Conservation (phyloP, 169 alveolate species). For the Cryptosporidium viatorum region DNA sequence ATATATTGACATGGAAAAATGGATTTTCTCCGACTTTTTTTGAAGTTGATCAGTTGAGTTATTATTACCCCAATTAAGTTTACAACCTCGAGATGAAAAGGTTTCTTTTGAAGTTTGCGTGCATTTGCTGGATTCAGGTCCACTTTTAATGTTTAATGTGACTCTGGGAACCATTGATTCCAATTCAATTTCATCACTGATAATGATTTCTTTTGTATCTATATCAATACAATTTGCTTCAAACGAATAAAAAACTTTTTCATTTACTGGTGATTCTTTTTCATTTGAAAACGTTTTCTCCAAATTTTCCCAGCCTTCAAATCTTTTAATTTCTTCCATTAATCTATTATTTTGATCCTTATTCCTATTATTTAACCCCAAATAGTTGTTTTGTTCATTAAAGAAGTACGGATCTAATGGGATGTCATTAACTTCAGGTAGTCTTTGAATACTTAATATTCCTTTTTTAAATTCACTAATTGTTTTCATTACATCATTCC, state of each 20-base stretch:
- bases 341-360: background rate
- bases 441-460: constrained; percentile 9
- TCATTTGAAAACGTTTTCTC: background rate
- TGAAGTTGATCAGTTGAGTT: background rate
- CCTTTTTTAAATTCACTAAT: background rate
- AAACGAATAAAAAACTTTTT: constrained; percentile 23
- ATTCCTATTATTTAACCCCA: background rate
- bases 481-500: background rate
- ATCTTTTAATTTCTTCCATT: constrained; percentile 1
- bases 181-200: background rate
- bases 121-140: background rate
- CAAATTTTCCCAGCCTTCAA: constrained; percentile 39
- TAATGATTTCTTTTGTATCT: background rate
- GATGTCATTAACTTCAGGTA: constrained; percentile 29
- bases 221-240: background rate
- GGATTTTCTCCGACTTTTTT: background rate
- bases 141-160: constrained; percentile 32
- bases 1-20: background rate
- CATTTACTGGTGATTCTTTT: background rate
- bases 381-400: background rate
- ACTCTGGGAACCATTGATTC: constrained; percentile 1
- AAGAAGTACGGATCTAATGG: constrained; percentile 29
- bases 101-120: background rate
- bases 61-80: background rate
- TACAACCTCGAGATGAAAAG: background rate